Evolutionary conservation across 768 basidiomycete species (phyloP), one percentile per base, ranked within the genome.

Genomic region (Leccinum barrowsii): DNA sequence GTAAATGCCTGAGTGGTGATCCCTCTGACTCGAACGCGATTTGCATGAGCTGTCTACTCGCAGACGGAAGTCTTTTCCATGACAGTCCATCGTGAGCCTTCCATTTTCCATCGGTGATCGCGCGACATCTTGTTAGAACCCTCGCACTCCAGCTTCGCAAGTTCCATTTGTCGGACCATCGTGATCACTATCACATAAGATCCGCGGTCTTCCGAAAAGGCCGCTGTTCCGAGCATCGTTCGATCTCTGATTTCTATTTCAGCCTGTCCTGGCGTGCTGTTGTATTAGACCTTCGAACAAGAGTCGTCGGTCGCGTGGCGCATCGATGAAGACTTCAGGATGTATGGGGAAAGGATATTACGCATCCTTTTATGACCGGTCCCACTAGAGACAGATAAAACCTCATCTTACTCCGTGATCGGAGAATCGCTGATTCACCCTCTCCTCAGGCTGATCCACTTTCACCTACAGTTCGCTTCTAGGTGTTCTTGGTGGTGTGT

Each of bases 181-280:
- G 7, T 22, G 55, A 7, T 58, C 54, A 34, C 30, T 93, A 46
- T 86, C 90, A 1, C 92, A 91, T 77, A 89, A 85, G 70, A 76
- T 89, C 22, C 82, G 89, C 22, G 89, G 85, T 62, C 76, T 90
- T 32, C 61, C 79, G 1, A 88, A 87, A 64, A 89, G 91, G 67
- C 75, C 80, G 0, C 76, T 83, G 0, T 92, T 92, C 70, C 92
- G 89, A 89, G 75, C 78, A 7, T 83, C 85, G 1, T 90, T 92
- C 63, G 89, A 90, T 17, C 70, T 87, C 22, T 90, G 87, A 87
- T 89, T 89, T 71, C 65, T 76, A 13, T 91, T 83, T 56, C 64
- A 73, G 48, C 86, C 85, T 5, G 80, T 87, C 4, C 72, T 85
- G 15, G 66, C 66, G 12, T 72, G 30, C 26, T 6, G 7, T 7